A percentile compares a stretch with the other conserved stretches of the same genome.
Conservation (phyloP, 2,329 filamentous ascomycete genomes). For the Penicillium brevicompactum region DNA sequence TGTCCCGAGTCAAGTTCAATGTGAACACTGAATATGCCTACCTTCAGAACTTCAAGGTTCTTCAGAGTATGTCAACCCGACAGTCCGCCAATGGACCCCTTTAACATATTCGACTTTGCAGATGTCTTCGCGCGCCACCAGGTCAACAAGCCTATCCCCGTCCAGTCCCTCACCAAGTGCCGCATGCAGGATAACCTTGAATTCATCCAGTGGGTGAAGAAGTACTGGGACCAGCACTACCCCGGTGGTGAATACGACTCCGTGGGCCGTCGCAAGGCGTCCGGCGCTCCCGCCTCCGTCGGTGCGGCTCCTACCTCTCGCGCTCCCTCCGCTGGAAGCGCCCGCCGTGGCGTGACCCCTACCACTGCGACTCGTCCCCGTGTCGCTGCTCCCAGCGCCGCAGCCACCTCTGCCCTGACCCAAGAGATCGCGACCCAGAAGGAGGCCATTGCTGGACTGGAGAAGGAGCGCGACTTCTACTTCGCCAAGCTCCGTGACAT, state of each 20-base stretch:
- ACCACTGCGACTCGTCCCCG: conserved; percentile 55
- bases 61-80: conserved; percentile 72
- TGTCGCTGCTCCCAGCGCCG: conserved; percentile 48
- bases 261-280: conserved; percentile 78
- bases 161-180: conserved; percentile 89
- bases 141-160: conserved; percentile 86
- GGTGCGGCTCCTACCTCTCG: conserved; percentile 46
- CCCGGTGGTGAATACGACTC: conserved; percentile 97
- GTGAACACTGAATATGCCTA: conserved; percentile 97
- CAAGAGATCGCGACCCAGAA: conserved; percentile 87
- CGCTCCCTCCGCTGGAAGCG: conserved; percentile 48
- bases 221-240: conserved; percentile 97
- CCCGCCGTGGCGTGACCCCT: conserved; percentile 63
- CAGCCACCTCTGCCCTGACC: conserved; percentile 71
- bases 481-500: conserved; percentile 98
- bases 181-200: conserved; percentile 99
- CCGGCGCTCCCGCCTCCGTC: conserved; percentile 60
- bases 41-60: conserved; percentile 96
- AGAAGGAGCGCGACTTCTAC: conserved; percentile 98
- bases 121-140: conserved; percentile 83
- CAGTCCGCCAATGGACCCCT: neutral
- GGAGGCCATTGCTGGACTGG: conserved; percentile 91
- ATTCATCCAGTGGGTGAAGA: conserved; percentile 96
- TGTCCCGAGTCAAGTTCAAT: conserved; percentile 97
- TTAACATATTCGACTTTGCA: conserved; percentile 20